A percentile compares a stretch with the other conserved stretches of the same genome.
These are phyloP conservation scores for Zygnema circumcarinatum DNA, from an alignment of 139 green algal species.

Conservation along the genomic window DNA sequence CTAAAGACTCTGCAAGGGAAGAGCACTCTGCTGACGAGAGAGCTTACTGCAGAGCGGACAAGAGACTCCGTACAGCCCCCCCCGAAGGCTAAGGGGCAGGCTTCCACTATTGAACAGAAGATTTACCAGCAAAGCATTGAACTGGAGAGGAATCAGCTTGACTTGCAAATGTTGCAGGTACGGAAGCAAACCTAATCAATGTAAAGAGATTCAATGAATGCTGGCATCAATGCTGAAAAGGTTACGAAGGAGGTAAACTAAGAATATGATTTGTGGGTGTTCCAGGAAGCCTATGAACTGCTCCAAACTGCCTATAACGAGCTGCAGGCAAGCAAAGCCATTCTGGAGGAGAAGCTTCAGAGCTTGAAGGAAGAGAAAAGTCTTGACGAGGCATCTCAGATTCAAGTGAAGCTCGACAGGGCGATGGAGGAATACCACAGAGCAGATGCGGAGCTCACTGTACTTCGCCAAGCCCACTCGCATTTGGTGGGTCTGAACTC, in stretches of 20 bases:
- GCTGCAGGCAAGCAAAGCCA: background rate
- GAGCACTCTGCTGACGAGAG: slow-evolving; percentile 74
- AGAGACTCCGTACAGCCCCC: slow-evolving; percentile 28
- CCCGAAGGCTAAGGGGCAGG: slow-evolving; percentile 3
- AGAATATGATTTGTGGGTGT: background rate
- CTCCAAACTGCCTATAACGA: background rate
- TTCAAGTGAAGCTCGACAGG: background rate
- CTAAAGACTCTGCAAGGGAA: slow-evolving; percentile 74
- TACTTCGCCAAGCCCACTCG: background rate
- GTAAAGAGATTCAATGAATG: too few relatives aligned
- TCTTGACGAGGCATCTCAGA: background rate
- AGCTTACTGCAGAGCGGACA: slow-evolving; percentile 69
- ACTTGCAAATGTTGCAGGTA: slow-evolving; percentile 44
- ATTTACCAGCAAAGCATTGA: slow-evolving; percentile 26
- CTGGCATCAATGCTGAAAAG: too few relatives aligned
- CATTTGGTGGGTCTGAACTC: background rate
- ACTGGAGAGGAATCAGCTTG: slow-evolving; percentile 27
- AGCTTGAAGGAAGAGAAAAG: background rate
- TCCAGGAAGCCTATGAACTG: slow-evolving; percentile 2
- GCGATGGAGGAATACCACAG: background rate
- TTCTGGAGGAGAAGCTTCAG: background rate
- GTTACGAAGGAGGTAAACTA: too few relatives aligned
- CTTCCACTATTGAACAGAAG: slow-evolving; percentile 4
- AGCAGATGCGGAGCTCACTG: background rate
- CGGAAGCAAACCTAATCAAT: background rate